Conservation (phyloP, 2,329 filamentous ascomycete genomes). For the Nothopassalora personata region DNA sequence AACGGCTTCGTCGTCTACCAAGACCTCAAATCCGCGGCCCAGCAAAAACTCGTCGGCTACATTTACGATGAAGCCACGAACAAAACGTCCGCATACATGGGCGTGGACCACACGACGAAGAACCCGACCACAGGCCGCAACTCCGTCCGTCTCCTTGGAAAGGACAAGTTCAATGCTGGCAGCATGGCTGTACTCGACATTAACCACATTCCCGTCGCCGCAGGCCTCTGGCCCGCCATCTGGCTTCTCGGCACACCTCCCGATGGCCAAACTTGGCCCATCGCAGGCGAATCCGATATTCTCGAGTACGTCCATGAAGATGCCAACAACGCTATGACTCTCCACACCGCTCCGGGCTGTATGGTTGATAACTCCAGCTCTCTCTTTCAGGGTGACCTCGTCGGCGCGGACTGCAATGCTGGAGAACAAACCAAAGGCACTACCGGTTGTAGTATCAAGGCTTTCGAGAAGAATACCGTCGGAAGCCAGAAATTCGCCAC, state of each 20-base stretch:
- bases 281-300: constrained; percentile 45
- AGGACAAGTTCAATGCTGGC: constrained; percentile 43
- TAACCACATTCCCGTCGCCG: constrained; percentile 48
- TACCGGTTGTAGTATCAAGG: constrained; percentile 47
- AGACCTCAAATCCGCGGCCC: constrained; percentile 29
- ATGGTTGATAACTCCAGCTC: constrained; percentile 32
- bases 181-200: constrained; percentile 48
- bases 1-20: constrained; percentile 32
- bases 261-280: constrained; percentile 35
- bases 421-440: constrained; percentile 25
- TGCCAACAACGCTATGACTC: constrained; percentile 41
- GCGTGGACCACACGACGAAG: constrained; percentile 38
- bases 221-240: constrained; percentile 50
- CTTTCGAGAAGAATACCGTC: constrained; percentile 46
- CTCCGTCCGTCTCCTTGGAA: constrained; percentile 45
- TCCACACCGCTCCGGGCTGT: constrained; percentile 45
- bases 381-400: constrained; percentile 23
- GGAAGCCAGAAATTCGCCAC: constrained; percentile 27
- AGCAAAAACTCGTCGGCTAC: constrained; percentile 37
- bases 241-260: constrained; percentile 34
- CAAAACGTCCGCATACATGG: constrained; percentile 38
- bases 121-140: constrained; percentile 36
- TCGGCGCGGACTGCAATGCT: constrained; percentile 27
- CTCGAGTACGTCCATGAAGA: constrained; percentile 45
- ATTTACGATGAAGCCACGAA: constrained; percentile 35